These are phyloP conservation scores for Moricandia arvensis DNA, from an alignment of 345 rosid genomes.

Conservation along the genomic window DNA sequence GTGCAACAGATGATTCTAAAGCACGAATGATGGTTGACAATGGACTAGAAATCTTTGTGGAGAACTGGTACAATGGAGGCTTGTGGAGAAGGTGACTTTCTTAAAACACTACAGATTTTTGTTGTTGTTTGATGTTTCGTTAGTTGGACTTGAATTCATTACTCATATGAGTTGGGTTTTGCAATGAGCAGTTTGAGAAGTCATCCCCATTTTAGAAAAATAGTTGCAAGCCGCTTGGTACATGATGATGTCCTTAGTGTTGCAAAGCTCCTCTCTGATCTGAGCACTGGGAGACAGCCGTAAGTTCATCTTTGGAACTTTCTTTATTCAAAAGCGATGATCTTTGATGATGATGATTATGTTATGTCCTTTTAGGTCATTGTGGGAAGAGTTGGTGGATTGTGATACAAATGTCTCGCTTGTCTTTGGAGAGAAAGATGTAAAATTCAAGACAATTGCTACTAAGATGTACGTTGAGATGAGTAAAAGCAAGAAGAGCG, in stretches of 20 bases:
- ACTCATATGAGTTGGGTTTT: slow-evolving; percentile 13
- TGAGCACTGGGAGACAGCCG: slow-evolving; percentile 86
- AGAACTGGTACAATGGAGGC: slow-evolving; percentile 69
- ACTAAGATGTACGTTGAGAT: slow-evolving; percentile 45
- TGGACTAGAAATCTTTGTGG: slow-evolving; percentile 63
- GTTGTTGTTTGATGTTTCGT: background rate
- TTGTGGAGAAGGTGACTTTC: slow-evolving; percentile 75
- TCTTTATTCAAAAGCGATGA: background rate
- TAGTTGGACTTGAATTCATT: background rate
- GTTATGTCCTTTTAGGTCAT: slow-evolving; percentile 46
- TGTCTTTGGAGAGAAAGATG: slow-evolving; percentile 65
- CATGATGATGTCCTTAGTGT: slow-evolving; percentile 57
- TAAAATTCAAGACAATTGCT: slow-evolving; percentile 67
- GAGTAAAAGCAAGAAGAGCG: slow-evolving; percentile 23
- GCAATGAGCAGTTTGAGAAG: slow-evolving; percentile 61
- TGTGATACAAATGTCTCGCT: slow-evolving; percentile 56
- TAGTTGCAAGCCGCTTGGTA: slow-evolving; percentile 54
- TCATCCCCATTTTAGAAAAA: slow-evolving; percentile 61
- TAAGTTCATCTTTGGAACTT: slow-evolving; percentile 41
- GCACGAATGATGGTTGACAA: slow-evolving; percentile 51
- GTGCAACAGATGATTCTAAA: slow-evolving; percentile 69
- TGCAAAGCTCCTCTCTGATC: slow-evolving; percentile 68
- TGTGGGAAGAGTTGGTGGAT: slow-evolving; percentile 79
- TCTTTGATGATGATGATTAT: slow-evolving; percentile 10
- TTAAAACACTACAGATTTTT: background rate